These are phyloP conservation scores for Wickerhamomyces chaumierensis DNA, from an alignment of 805 yeast species.

Conservation along the genomic window DNA sequence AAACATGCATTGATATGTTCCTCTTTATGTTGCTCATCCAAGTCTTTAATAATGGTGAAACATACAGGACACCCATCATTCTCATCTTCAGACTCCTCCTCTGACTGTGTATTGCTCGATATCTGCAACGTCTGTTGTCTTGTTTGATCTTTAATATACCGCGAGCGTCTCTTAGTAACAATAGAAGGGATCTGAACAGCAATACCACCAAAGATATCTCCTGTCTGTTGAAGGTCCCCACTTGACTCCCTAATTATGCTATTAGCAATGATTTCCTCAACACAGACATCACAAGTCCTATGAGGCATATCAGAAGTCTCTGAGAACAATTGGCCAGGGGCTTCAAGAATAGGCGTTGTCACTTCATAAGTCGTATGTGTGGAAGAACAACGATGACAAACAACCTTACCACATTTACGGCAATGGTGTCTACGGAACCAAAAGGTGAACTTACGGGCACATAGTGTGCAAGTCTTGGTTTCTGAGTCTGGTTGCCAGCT, in stretches of 20 bases:
- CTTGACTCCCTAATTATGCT: constrained; percentile 3
- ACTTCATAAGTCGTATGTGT: constrained; percentile 43
- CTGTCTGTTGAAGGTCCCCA: too few species aligned
- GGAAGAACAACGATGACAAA: constrained; percentile 59
- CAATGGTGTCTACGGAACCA: constrained; percentile 78
- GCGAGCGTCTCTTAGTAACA: neutral
- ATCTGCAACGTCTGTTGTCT: constrained; percentile 2
- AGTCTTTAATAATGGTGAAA: constrained; percentile 11
- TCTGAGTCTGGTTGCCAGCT: constrained; percentile 65
- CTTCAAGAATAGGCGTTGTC: constrained; percentile 44
- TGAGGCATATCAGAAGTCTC: constrained; percentile 45
- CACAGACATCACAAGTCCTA: constrained; percentile 69
- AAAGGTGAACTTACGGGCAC: constrained; percentile 40
- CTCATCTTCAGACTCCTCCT: constrained; percentile 22
- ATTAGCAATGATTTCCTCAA: constrained; percentile 35
- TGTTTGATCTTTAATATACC: constrained; percentile 5
- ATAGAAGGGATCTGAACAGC: constrained; percentile 6
- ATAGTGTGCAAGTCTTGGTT: constrained; percentile 40
- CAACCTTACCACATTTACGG: constrained; percentile 68
- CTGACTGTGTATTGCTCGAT: constrained; percentile 5
- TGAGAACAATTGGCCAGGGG: constrained; percentile 35
- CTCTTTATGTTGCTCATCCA: constrained; percentile 29
- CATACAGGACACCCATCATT: constrained; percentile 31
- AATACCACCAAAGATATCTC: too few species aligned
- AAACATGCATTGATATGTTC: constrained; percentile 66